Evolutionary conservation across 116 monocot species (phyloP).

Genomic region (Cymodocea nodosa): DNA sequence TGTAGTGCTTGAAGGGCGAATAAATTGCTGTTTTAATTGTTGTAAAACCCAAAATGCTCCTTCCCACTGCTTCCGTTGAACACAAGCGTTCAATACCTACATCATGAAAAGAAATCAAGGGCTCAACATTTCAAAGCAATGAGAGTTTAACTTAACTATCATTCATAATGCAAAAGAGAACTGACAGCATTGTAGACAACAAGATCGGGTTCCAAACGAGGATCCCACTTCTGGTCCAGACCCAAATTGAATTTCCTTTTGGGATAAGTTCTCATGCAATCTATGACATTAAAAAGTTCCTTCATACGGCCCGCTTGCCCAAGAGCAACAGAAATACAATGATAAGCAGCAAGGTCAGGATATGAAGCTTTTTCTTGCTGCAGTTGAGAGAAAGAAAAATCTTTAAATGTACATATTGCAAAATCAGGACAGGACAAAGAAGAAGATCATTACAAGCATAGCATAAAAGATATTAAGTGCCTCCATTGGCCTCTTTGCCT

Average conservation of each 20-base stretch:
- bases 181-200: constrained; percentile 87
- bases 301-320: constrained; percentile 93
- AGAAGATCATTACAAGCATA: constrained; percentile 54
- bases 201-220: constrained; percentile 79
- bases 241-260: constrained; percentile 67
- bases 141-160: too few relatives aligned
- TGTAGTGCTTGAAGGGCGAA: constrained; percentile 74
- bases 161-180: background rate
- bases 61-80: constrained; percentile 88
- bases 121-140: too few relatives aligned
- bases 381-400: constrained; percentile 7
- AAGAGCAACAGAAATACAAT: constrained; percentile 84
- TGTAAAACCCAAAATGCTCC: constrained; percentile 97
- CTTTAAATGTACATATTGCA: background rate
- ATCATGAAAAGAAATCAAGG: background rate
- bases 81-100: constrained; percentile 92
- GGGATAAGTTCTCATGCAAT: constrained; percentile 71
- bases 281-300: constrained; percentile 95
- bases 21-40: constrained; percentile 57
- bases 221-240: constrained; percentile 75
- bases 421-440: background rate
- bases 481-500: constrained; percentile 76
- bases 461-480: constrained; percentile 81
- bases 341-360: constrained; percentile 93
- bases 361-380: constrained; percentile 82